Percentiles rank a stretch among this genome's conserved stretches.
phyloP scores from a whole-genome alignment of 345 rosid genomes.

The Orychophragmus violaceus region DNA sequence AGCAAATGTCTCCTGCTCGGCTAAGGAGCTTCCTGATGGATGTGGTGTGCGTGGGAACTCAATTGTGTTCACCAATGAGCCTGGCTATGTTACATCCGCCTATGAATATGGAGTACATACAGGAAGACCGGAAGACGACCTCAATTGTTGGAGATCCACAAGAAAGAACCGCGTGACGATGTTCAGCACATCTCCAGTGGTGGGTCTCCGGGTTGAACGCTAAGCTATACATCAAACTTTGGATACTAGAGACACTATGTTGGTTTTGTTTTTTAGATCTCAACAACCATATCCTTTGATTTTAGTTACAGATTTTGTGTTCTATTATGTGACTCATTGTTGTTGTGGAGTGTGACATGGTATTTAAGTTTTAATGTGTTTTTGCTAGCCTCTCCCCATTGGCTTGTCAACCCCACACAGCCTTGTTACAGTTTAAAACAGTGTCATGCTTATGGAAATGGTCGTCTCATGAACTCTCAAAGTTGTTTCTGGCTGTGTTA shows the following conservation, averaged over 20 bases:
- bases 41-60: slow-evolving; percentile 18
- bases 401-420: background rate
- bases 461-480: background rate
- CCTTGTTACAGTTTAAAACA: background rate
- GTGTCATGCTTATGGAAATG: background rate
- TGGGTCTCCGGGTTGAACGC: background rate
- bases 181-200: background rate
- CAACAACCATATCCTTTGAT: background rate
- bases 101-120: background rate
- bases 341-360: background rate
- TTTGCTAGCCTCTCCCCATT: background rate
- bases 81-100: background rate
- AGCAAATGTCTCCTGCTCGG: background rate
- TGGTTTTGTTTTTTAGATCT: background rate
- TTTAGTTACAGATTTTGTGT: background rate
- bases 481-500: background rate
- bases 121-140: background rate
- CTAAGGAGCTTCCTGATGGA: slow-evolving; percentile 1
- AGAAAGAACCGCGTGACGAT: background rate
- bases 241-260: background rate
- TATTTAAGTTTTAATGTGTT: background rate
- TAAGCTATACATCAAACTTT: background rate
- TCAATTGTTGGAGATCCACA: background rate
- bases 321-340: background rate
- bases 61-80: background rate